Base-by-base conservation (phyloP, 805 yeast genomes). In the Pichia manshurica region DNA sequence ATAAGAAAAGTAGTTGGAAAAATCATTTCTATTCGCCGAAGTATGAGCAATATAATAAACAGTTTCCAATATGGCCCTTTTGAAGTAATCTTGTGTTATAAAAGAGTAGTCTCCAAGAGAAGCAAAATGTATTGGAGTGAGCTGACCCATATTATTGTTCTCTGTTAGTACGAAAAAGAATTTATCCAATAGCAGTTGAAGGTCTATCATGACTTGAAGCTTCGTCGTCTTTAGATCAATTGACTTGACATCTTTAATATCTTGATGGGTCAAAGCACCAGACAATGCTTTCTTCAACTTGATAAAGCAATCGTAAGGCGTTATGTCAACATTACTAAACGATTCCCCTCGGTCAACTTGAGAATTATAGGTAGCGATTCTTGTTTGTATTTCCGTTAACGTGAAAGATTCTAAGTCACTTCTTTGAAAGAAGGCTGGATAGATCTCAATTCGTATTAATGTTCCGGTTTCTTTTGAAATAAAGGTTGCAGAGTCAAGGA, bases 221-320 rank as follows among this genome's bases (percentile, higher is more conserved):
- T 77, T 79, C 2, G 62, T 59, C 22, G 74, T 75, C n/a, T 66
- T 61, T 3, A 77, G 62, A 50, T 73, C 70, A 34, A 88, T 81
- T 0, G 84, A 78, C 56, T 77, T 81, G 3, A 70, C 64, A 10
- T 74, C 77, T 5, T 72, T 75, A 2, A 62, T 66, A 2, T 73
- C 66, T 2, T 59, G 63, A 21, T 73, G 61, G 8, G 69, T 60
- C 20, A 87, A 62, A 0, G 95, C 91, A 2, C 88, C 90, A 52
- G 72, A 77, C 41, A 87, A 65, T 8, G 84, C 82, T 51, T 78
- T 79, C 54, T 75, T 72, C 16, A 87, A 57, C 0, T 87, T 82
- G 42, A 69, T 68, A 20, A 84, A 67, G 55, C 95, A 83, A 16
- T 45, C 46, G 39, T 47, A 33, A 0, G 95, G 90, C 1, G 52